Evolutionary conservation across 2,329 filamentous ascomycete species (phyloP).

Genomic region (Fusarium paranaense): DNA sequence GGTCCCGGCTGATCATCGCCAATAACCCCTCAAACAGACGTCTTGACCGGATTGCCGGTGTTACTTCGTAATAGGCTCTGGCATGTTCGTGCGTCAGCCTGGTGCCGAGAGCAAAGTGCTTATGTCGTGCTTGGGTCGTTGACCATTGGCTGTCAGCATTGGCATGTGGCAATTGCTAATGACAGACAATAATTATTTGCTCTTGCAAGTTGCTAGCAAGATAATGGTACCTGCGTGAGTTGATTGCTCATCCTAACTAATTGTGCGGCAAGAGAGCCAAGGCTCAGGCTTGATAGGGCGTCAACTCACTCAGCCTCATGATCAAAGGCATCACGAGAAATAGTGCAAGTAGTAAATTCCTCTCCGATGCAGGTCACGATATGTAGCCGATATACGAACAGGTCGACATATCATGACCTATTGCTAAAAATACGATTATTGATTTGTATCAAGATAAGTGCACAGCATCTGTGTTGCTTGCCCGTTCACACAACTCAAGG

Average conservation of each 20-base stretch:
- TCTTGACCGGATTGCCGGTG: conserved; percentile 11
- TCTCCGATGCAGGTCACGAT: not conserved
- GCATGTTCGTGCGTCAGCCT: not conserved
- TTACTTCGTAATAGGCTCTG: not conserved
- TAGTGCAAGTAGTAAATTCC: not conserved
- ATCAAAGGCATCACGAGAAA: not conserved
- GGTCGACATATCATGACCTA: not conserved
- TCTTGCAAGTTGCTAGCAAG: not conserved
- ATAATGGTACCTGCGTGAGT: not conserved
- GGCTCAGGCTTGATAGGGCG: not conserved
- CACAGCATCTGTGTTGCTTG: not conserved
- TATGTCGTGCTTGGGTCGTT: not conserved
- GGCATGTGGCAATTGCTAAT: not conserved
- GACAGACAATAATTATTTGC: not conserved
- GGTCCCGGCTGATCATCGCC: conserved; percentile 26
- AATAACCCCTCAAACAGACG: conserved; percentile 14
- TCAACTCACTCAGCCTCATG: not conserved
- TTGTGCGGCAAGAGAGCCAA: not conserved
- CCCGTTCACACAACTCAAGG: not conserved
- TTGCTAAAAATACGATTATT: not conserved
- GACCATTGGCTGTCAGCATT: not conserved
- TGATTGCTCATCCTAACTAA: not conserved
- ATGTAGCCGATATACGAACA: not conserved
- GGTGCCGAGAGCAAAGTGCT: not conserved
- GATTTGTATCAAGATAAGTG: not conserved